A percentile compares a stretch with the other conserved stretches of the same genome.
These are phyloP conservation scores for Neurospora sp. DNA, from an alignment of 495 filamentous ascomycete species.

Conservation along the genomic window DNA sequence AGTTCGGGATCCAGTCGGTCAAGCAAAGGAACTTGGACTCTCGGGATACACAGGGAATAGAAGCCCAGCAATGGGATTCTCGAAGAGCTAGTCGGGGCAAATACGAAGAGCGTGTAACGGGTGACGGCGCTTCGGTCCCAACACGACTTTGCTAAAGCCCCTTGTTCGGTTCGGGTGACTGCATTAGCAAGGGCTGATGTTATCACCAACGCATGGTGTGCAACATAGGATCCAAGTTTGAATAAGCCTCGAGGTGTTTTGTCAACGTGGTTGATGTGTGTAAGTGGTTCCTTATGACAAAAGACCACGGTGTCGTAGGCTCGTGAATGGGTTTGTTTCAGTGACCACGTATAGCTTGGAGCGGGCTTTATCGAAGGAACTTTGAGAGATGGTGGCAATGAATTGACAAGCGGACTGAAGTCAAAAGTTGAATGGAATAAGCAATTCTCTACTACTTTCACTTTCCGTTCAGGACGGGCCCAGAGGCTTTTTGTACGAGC, in stretches of 20 bases:
- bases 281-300: background rate
- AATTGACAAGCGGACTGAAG: background rate
- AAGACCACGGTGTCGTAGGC: background rate
- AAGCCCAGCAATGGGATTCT: background rate
- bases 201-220: background rate
- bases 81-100: background rate
- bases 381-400: background rate
- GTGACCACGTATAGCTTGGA: background rate
- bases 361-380: background rate
- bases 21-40: background rate
- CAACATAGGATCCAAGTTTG: background rate
- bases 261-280: background rate
- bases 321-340: background rate
- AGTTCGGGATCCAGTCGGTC: background rate
- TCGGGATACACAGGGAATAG: background rate
- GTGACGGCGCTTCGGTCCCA: conserved; percentile 8
- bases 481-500: background rate
- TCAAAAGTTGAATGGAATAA: background rate
- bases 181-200: conserved; percentile 16
- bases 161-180: conserved; percentile 13
- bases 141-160: background rate
- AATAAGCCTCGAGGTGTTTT: background rate
- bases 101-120: conserved; percentile 24
- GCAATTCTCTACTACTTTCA: background rate
- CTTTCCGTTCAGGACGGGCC: background rate